These are phyloP conservation scores for Picea mariana DNA, from an alignment of 83 land plant genomes.

Conservation along the genomic window DNA sequence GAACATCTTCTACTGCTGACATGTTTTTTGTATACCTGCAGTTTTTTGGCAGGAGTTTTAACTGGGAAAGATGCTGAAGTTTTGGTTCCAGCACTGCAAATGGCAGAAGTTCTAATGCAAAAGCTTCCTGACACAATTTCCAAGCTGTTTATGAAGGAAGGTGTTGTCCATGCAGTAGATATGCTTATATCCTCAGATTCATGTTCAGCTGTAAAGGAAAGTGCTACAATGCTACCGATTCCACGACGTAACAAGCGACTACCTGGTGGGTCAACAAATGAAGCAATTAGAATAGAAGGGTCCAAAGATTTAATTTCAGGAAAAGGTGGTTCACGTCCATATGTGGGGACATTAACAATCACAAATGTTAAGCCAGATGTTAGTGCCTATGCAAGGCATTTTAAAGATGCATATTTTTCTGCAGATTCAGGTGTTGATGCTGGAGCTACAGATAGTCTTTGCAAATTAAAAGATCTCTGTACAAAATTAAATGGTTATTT, in stretches of 20 bases:
- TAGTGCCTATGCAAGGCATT: constrained; percentile 26
- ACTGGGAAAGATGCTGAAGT: constrained; percentile 44
- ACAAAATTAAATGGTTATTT: constrained; percentile 23
- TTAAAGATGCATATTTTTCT: constrained; percentile 40
- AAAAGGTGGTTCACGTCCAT: constrained; percentile 2
- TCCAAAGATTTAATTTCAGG: background rate
- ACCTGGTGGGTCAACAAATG: background rate
- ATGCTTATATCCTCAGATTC: constrained; percentile 16
- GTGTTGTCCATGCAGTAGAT: constrained; percentile 57
- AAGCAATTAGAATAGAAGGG: background rate
- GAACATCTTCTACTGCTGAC: background rate
- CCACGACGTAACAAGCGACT: background rate
- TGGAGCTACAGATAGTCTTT: constrained; percentile 36
- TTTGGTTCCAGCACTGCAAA: constrained; percentile 40
- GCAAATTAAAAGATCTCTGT: constrained; percentile 43
- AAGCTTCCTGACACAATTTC: constrained; percentile 39
- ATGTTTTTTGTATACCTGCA: constrained; percentile 12
- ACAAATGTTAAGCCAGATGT: constrained; percentile 24
- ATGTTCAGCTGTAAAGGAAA: constrained; percentile 8
- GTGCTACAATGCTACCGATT: background rate
- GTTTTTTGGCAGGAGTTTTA: constrained; percentile 48
- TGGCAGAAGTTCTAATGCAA: constrained; percentile 56
- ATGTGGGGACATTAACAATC: background rate
- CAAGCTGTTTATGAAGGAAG: constrained; percentile 55
- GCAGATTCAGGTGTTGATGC: constrained; percentile 24